phyloP scores from a whole-genome alignment of 345 rosid species.

The Moricandia arvensis region DNA sequence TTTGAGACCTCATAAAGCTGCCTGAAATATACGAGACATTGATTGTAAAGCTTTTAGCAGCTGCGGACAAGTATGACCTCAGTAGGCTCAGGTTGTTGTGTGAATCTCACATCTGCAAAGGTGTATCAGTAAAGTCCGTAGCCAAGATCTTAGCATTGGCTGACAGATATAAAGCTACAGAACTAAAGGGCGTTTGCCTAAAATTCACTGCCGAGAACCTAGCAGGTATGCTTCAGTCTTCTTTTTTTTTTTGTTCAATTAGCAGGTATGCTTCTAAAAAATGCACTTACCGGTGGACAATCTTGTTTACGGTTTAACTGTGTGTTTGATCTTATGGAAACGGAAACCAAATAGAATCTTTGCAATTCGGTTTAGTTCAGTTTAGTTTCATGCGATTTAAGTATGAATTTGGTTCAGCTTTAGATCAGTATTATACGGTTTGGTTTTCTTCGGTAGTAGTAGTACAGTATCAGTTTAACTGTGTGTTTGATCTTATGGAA shows the following conservation, averaged over 20 bases:
- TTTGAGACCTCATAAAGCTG: constrained; percentile 44
- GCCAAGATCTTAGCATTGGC: constrained; percentile 90
- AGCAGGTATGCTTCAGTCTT: constrained; percentile 63
- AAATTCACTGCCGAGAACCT: constrained; percentile 74
- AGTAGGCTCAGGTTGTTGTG: constrained; percentile 78
- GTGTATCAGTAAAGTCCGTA: constrained; percentile 66
- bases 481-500: neutral
- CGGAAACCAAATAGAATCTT: neutral
- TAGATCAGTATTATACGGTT: neutral
- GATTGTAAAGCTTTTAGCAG: constrained; percentile 70
- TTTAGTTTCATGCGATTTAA: neutral
- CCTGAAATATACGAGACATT: constrained; percentile 64
- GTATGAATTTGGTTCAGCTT: neutral
- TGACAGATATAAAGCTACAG: constrained; percentile 77
- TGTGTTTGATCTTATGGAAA: neutral
- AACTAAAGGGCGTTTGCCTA: constrained; percentile 74
- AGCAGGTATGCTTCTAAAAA: constrained; percentile 46
- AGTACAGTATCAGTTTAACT: neutral
- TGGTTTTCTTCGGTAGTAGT: neutral
- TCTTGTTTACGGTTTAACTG: neutral
- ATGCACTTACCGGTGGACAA: neutral
- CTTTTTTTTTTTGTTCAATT: neutral
- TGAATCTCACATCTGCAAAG: constrained; percentile 86
- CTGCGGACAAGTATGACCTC: constrained; percentile 74
- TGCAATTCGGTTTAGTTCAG: neutral